A percentile compares a stretch with the other conserved stretches of the same genome.
phyloP scores from a whole-genome alignment of 352 stramenopile genomes.

The Pythium biforme region DNA sequence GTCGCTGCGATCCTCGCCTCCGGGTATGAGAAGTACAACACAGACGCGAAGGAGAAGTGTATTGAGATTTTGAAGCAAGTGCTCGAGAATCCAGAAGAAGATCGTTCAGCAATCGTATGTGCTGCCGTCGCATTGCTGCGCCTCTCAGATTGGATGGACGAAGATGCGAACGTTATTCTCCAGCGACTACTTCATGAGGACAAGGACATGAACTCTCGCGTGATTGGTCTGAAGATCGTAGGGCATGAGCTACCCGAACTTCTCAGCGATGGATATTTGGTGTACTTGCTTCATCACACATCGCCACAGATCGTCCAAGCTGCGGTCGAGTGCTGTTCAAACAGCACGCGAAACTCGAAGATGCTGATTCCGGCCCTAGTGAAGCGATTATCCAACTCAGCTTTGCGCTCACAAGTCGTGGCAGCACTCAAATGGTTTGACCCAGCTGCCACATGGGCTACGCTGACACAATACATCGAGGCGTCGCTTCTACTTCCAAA shows the following conservation, averaged over 20 bases:
- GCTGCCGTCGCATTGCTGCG: slow-evolving; percentile 71
- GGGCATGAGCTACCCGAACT: slow-evolving; percentile 80
- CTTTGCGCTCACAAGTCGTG: slow-evolving; percentile 66
- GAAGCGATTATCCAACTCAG: slow-evolving; percentile 71
- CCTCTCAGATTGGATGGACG: slow-evolving; percentile 84
- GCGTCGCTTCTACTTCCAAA: slow-evolving; percentile 28
- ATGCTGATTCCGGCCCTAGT: slow-evolving; percentile 85
- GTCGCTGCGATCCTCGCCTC: slow-evolving; percentile 75
- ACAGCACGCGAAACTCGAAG: slow-evolving; percentile 68
- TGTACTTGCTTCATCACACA: slow-evolving; percentile 79
- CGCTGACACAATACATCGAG: slow-evolving; percentile 69
- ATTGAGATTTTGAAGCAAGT: slow-evolving; percentile 63
- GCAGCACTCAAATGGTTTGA: slow-evolving; percentile 72
- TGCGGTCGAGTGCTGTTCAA: slow-evolving; percentile 77
- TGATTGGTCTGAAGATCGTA: slow-evolving; percentile 81
- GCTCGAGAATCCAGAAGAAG: slow-evolving; percentile 49
- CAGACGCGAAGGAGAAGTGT: slow-evolving; percentile 53
- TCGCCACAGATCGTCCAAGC: slow-evolving; percentile 74
- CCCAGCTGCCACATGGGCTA: slow-evolving; percentile 55
- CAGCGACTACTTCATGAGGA: slow-evolving; percentile 81
- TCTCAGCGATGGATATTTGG: slow-evolving; percentile 76
- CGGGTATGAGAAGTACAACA: slow-evolving; percentile 72
- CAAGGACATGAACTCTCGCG: slow-evolving; percentile 60
- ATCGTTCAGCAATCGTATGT: slow-evolving; percentile 70
- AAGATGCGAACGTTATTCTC: slow-evolving; percentile 78